Evolutionary conservation across 768 basidiomycete genomes (phyloP), one percentile per base, ranked within the genome.

Genomic region (Suillus placidus): DNA sequence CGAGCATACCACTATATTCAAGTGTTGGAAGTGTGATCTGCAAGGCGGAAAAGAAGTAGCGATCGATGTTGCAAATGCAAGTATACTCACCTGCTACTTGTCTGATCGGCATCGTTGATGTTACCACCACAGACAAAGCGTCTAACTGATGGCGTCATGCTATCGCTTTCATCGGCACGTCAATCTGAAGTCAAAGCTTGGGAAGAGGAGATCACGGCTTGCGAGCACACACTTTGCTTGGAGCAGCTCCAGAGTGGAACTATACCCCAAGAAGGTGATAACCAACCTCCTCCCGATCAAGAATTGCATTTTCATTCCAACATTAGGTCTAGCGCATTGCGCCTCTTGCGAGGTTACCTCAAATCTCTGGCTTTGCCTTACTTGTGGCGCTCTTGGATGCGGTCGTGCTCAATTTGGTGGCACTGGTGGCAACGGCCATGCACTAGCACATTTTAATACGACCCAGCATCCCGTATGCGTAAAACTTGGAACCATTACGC

Each of bases 161-260:
- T 83, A 2, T 89, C 95, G 2, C 81, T 94, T 70, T 94, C 95
- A 0, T 96, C 94, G 2, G 91, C 94, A 0, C 92, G 95, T 57
- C 92, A 97, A 73, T 94, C 92, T 0, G 95, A 98, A 72, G 91
- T 99, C 57, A 91, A 97, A 78, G 92, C 97, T 7, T 99, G 97
- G 97, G 95, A 99, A 75, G 96, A 98, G 76, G 97, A 98, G 69
- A 90, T 97, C 49, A 72, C 81, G 0, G 78, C 94, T 8, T 99
- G 97, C 82, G 90, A 94, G 72, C 97, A 99, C 68, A 84, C 88
- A 9, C 75, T 85, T 13, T 81, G 82, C 13, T 76, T 91, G 4
- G 75, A 85, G 42, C 89, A 90, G 68, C 73, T 71, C 0, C 52
- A 67, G 4, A 67, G 67, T n/a, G 74, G 68, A 6, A 26, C 57